These are phyloP conservation scores for Pleoardoris graminearum DNA, from an alignment of 2,329 filamentous ascomycete species.

Conservation along the genomic window DNA sequence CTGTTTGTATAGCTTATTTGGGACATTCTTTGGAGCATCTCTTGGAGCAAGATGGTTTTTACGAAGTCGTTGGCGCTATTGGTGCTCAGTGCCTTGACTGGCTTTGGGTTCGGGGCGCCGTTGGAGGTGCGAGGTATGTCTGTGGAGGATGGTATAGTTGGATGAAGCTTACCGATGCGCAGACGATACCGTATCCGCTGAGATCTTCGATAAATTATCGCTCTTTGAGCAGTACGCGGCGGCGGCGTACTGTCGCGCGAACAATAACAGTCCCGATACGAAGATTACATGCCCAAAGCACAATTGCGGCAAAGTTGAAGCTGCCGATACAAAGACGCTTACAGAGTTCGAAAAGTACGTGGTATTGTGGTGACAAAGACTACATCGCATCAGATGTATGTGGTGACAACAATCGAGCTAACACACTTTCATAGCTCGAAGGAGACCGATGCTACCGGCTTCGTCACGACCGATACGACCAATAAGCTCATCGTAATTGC, in stretches of 20 bases:
- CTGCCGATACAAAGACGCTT: slow-evolving; percentile 51
- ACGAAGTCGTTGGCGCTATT: slow-evolving; percentile 3
- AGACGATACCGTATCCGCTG: slow-evolving; percentile 39
- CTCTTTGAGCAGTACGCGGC: slow-evolving; percentile 58
- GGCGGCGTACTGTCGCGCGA: slow-evolving; percentile 56
- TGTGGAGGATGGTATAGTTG: background rate
- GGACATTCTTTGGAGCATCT: background rate
- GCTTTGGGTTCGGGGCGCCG: slow-evolving; percentile 30
- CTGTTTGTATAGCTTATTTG: background rate
- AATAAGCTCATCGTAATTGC: slow-evolving; percentile 61
- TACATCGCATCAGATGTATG: background rate
- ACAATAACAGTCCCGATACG: slow-evolving; percentile 51
- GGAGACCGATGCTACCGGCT: slow-evolving; percentile 52
- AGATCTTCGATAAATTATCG: slow-evolving; percentile 47
- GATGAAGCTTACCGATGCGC: background rate
- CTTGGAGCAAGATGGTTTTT: background rate
- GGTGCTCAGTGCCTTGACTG: slow-evolving; percentile 2
- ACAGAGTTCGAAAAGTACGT: slow-evolving; percentile 55
- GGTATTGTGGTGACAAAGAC: background rate
- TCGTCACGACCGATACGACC: slow-evolving; percentile 52
- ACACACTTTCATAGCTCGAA: slow-evolving; percentile 23
- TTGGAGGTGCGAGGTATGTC: slow-evolving; percentile 35
- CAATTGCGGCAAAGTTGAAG: slow-evolving; percentile 55
- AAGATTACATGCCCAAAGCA: slow-evolving; percentile 50
- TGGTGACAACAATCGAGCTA: background rate